A percentile compares a stretch with the other conserved stretches of the same genome.
These are phyloP conservation scores for Paramecium octaurelia DNA, from an alignment of 73 alveolate genomes.

Conservation along the genomic window DNA sequence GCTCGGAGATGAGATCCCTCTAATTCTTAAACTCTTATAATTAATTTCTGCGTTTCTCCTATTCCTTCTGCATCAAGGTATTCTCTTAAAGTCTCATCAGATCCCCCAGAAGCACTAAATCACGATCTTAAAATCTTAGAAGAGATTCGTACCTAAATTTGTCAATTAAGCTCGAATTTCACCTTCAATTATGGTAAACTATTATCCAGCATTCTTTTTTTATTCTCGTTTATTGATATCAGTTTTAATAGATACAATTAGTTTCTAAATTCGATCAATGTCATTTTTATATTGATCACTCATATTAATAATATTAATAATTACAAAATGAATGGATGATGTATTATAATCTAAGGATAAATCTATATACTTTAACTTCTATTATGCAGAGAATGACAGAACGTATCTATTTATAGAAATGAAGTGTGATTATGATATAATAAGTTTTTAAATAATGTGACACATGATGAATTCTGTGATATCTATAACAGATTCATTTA, in stretches of 20 bases:
- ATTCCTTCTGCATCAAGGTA: background rate
- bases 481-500: too few relatives aligned
- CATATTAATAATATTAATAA: background rate
- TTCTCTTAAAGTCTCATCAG: background rate
- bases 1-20: background rate
- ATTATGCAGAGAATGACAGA: too few relatives aligned
- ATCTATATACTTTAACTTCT: too few relatives aligned
- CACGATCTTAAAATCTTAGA: background rate
- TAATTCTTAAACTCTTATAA: background rate
- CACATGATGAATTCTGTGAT: too few relatives aligned
- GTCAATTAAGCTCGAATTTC: background rate
- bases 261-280: background rate
- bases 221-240: slow-evolving; percentile 9
- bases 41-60: background rate
- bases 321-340: too few relatives aligned
- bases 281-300: background rate
- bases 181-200: background rate
- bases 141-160: background rate
- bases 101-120: background rate
- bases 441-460: too few relatives aligned
- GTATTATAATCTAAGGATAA: too few relatives aligned
- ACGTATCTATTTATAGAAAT: too few relatives aligned
- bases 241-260: background rate
- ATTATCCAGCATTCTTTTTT: background rate
- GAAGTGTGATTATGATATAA: too few relatives aligned